Base-by-base conservation (phyloP, 306 rosid species). In the Cucurbita maxima region DNA sequence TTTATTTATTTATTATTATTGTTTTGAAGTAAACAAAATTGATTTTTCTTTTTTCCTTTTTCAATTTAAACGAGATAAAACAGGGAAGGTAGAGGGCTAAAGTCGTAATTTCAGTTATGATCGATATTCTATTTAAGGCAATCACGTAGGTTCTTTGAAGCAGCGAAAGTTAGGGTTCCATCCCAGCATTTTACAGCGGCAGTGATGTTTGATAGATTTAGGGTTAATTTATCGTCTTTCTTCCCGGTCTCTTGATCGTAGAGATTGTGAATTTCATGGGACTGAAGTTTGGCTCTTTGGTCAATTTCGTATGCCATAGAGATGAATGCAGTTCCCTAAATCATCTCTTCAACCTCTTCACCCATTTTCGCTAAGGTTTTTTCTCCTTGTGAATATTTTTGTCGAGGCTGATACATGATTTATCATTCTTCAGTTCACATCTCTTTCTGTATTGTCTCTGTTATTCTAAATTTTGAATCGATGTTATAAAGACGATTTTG, bases 211-310 rank as follows among this genome's bases (percentile, higher is more conserved):
- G 11, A 4, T 37, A 1, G 2, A 34, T 34, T 41, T 64, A 41
- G 52, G 53, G 37, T 4, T 16, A n/a, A 8, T 40, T 5, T 9
- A 2, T 10, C 11, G 4, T n/a, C 51, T 2, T 44, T n/a, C 1
- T 19, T 19, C 16, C 44, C 10, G 4, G 14, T 22, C 44, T 7
- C 5, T 63, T 34, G 19, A 13, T 66, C 36, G 15, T 4, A 47
- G 43, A 2, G 6, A 20, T 5, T 7, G 1, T 7, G 25, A 54
- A 52, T 71, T 34, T 16, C 16, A 57, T 58, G 94, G 97, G 92
- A 73, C 89, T 87, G 90, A 83, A 89, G 97, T 91, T 88, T 91
- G 89, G 75, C 96, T 89, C 97, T 91, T 84, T 83, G 97, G 93
- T 86, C 83, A 58, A 9, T 74, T 71, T 1, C 1, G 58, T 0